Base-by-base conservation (phyloP, 1,284 basidiomycete species). In the Heterobasidion parviporum region DNA sequence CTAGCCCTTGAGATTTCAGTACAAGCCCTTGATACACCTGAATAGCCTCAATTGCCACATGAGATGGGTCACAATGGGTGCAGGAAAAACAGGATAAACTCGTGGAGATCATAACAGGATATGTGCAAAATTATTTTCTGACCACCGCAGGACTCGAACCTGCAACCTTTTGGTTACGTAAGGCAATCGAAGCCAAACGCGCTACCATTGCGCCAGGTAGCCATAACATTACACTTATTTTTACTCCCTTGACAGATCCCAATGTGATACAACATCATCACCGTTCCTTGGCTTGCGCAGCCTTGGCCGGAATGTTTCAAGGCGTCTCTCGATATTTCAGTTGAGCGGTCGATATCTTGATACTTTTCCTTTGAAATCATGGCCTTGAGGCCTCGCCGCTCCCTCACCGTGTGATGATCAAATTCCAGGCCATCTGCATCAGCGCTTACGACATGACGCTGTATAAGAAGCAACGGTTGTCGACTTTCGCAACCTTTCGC, bases 61-160 rank as follows among this genome's bases (percentile, higher is more conserved):
- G 4, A 4, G 1, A 5, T 26, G 26, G 26, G 5, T 26, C 26
- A 6, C 5, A 5, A 26, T 26, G 4, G 26, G 26, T 26, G 6
- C 26, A 26, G 26, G 5, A 26, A 18, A 26, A 26, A 1, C n/a
- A n/a, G n/a, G n/a, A 6, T 26, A 5, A 26, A 26, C 26, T 26
- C 5, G 1, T 26, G 26, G 26, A 6, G 26, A 26, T 26, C 26
- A 26, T 5, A 26, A 26, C 5, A 26, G n/a, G n/a, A n/a, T n/a
- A 6, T 5, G 5, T 26, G 26, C 26, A 26, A 26, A 26, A 26
- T 3, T 1, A 26, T 26, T 5, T 26, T 26, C 1, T 82, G 80
- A 83, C 82, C 82, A 83, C 83, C 80, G 84, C 83, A 87, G 84
- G 86, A 86, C 85, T 89, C 86, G 86, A 89, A 88, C 86, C 85